These are phyloP conservation scores for Vitis hybrid DNA, from an alignment of 177 flowering plant genomes.

Conservation along the genomic window DNA sequence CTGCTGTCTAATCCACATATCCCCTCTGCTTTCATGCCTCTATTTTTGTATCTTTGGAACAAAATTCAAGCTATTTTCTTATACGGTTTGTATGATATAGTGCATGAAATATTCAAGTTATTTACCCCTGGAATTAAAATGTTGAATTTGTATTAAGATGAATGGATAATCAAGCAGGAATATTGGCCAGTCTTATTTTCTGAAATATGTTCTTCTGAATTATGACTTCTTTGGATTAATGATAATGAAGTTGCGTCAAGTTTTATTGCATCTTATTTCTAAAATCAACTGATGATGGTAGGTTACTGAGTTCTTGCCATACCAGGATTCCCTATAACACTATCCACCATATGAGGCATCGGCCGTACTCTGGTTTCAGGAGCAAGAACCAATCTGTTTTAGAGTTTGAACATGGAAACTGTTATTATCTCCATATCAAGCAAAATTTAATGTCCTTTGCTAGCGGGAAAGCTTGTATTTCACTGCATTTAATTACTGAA, in stretches of 20 bases:
- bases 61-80: conserved; percentile 6
- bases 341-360: no score
- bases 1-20: conserved; percentile 49
- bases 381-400: no score
- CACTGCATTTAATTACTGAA: no score
- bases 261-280: neutral
- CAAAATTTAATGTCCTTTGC: no score
- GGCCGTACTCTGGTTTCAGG: no score
- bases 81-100: conserved; percentile 7
- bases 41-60: neutral
- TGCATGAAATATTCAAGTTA: conserved; percentile 7
- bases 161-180: neutral
- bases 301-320: no score
- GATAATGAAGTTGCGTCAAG: neutral
- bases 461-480: no score
- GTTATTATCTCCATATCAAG: no score
- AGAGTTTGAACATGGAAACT: no score
- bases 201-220: neutral
- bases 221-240: neutral
- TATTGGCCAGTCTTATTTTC: neutral
- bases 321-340: no score
- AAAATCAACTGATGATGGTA: neutral
- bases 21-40: neutral
- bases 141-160: neutral
- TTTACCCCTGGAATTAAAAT: neutral